A percentile compares a stretch with the other conserved stretches of the same genome.
Evolutionary conservation across 2,329 filamentous ascomycete species (phyloP).

Genomic region (Rhytidhysteron rufulum): DNA sequence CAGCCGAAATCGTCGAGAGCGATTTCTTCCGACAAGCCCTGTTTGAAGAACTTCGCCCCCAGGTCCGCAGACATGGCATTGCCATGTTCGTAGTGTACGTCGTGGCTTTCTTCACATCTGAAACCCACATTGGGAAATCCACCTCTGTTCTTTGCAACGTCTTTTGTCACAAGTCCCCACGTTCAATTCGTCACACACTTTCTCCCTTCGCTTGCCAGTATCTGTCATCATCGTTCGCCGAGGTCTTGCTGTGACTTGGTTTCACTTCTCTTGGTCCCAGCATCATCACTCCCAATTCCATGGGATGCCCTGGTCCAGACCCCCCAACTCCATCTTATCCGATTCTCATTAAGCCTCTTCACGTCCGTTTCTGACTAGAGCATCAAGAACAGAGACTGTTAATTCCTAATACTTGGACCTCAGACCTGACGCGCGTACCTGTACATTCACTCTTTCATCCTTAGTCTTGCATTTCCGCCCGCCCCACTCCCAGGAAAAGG

Average conservation of each 20-base stretch:
- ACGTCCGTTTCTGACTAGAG: conserved; percentile 25
- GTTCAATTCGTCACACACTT: conserved; percentile 1
- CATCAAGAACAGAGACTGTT: conserved; percentile 16
- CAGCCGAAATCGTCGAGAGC: neutral
- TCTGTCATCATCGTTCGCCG: conserved; percentile 5
- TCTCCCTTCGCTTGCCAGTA: conserved; percentile 4
- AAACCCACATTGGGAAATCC: conserved; percentile 30
- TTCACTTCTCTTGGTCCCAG: conserved; percentile 8
- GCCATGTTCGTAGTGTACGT: conserved; percentile 29
- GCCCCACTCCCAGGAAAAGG: too few species aligned
- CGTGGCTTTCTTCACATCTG: conserved; percentile 23
- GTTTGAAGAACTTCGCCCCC: conserved; percentile 3
- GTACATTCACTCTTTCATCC: too few species aligned
- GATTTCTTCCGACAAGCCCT: neutral
- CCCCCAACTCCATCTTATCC: conserved; percentile 12
- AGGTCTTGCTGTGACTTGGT: conserved; percentile 3
- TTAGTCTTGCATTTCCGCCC: too few species aligned
- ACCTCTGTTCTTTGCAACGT: conserved; percentile 25
- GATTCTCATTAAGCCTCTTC: conserved; percentile 21
- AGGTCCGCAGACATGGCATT: conserved; percentile 3
- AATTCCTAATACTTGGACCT: conserved; percentile 21
- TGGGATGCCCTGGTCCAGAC: conserved; percentile 11
- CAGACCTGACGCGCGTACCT: conserved; percentile 8
- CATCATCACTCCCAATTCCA: conserved; percentile 15
- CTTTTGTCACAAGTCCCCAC: conserved; percentile 25